phyloP scores from a whole-genome alignment of 441 rosid species.

The Cnidoscolus chayamansa region DNA sequence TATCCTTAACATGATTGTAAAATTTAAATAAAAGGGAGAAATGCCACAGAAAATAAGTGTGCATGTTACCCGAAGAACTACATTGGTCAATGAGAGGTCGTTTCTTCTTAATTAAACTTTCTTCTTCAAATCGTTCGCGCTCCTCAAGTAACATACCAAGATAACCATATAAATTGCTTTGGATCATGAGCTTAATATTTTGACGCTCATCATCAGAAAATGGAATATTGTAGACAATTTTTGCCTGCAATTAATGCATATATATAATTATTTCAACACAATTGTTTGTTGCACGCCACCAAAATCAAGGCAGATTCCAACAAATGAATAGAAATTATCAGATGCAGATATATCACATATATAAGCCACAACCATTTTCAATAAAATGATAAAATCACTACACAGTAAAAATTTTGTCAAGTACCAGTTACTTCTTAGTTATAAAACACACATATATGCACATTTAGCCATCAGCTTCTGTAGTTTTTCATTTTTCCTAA shows the following conservation, averaged over 20 bases:
- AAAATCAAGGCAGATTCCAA: neutral
- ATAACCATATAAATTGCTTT: conserved; percentile 80
- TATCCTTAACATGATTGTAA: neutral
- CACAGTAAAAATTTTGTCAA: neutral
- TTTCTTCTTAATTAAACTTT: conserved; percentile 42
- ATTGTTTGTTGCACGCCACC: neutral
- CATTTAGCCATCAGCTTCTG: neutral
- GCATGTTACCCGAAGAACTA: conserved; percentile 43
- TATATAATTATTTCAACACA: conserved; percentile 1
- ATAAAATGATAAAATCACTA: neutral
- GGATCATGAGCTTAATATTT: conserved; percentile 68
- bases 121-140: conserved; percentile 77
- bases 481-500: no score
- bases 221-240: conserved; percentile 70
- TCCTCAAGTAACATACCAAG: conserved; percentile 83
- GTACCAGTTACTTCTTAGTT: neutral
- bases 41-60: conserved; percentile 23
- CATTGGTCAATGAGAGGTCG: conserved; percentile 32
- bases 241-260: conserved; percentile 56
- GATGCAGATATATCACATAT: neutral
- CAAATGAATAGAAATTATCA: neutral
- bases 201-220: conserved; percentile 82
- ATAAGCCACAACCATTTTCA: neutral
- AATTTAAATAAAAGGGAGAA: conserved; percentile 11
- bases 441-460: neutral